Conservation (phyloP, 768 basidiomycete genomes). For the Kondoa malvinella region DNA sequence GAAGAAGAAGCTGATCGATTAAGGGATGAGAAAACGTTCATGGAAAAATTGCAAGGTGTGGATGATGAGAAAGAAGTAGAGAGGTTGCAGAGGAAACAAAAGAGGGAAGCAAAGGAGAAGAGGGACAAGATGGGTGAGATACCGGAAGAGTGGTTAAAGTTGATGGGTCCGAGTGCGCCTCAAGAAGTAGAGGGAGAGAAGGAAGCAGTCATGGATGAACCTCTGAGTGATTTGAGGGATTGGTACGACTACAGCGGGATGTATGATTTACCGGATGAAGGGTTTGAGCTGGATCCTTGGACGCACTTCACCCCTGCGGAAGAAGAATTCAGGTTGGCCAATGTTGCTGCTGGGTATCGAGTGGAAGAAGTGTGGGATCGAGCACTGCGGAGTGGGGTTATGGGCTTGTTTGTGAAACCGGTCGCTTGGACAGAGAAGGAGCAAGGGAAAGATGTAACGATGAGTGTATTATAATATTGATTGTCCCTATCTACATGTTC, state of each 20-base stretch:
- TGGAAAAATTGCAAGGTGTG: conserved; percentile 15
- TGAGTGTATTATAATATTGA: neutral
- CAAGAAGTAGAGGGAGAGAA: conserved; percentile 4
- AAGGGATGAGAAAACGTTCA: conserved; percentile 45
- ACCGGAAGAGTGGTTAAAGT: conserved; percentile 9
- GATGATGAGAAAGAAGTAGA: conserved; percentile 30
- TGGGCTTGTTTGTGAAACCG: conserved; percentile 10
- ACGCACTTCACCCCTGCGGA: neutral
- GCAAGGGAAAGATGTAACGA: neutral
- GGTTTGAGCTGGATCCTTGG: neutral
- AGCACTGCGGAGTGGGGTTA: conserved; percentile 12
- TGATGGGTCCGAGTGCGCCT: conserved; percentile 3
- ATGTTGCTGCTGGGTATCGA: neutral
- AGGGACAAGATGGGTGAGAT: conserved; percentile 10
- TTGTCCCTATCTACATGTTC: too few relatives aligned
- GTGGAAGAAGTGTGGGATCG: conserved; percentile 12
- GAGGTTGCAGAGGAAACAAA: conserved; percentile 9
- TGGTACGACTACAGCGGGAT: conserved; percentile 13
- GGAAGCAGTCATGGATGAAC: conserved; percentile 4
- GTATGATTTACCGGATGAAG: conserved; percentile 7
- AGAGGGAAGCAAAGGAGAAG: conserved; percentile 13
- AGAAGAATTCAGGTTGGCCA: neutral
- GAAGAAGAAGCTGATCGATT: conserved; percentile 51
- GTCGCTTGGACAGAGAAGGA: neutral
- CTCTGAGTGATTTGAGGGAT: conserved; percentile 7